A percentile compares a stretch with the other conserved stretches of the same genome.
Evolutionary conservation across 352 stramenopile genomes (phyloP).

Genomic region (Lagenidium sp.): DNA sequence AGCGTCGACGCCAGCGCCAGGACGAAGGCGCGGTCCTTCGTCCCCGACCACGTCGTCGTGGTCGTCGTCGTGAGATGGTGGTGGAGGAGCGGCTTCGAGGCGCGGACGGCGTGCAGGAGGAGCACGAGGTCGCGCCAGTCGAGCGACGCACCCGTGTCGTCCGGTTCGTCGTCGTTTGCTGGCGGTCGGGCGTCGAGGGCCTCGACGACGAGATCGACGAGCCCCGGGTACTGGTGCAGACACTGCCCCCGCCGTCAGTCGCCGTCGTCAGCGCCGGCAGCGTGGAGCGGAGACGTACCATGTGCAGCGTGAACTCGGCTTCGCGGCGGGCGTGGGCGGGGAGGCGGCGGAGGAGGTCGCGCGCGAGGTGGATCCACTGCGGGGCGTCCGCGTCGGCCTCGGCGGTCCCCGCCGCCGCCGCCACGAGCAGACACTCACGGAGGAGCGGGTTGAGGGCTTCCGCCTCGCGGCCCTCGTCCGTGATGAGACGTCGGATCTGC

Average conservation of each 20-base stretch:
- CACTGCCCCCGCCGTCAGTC: no score
- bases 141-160: conserved; percentile 11
- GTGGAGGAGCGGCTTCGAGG: conserved; percentile 72
- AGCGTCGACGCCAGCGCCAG: no score
- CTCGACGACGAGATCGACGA: conserved; percentile 34
- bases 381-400: conserved; percentile 21
- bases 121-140: conserved; percentile 59
- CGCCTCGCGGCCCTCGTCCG: background rate
- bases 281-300: conserved; percentile 24
- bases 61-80: conserved; percentile 19
- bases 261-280: no score
- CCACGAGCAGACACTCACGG: conserved; percentile 49
- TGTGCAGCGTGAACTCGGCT: conserved; percentile 72
- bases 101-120: conserved; percentile 62
- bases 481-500: conserved; percentile 35
- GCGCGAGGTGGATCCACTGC: conserved; percentile 43
- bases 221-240: conserved; percentile 43
- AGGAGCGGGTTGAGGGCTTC: conserved; percentile 38
- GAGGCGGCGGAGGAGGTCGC: conserved; percentile 38
- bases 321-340: conserved; percentile 48
- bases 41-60: background rate
- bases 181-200: conserved; percentile 26
- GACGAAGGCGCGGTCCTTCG: conserved; percentile 27
- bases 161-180: background rate
- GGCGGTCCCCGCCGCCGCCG: conserved; percentile 2